A percentile compares a stretch with the other conserved stretches of the same genome.
Evolutionary conservation across 2,329 filamentous ascomycete species (phyloP).

Genomic region (Arthroderma sp.): DNA sequence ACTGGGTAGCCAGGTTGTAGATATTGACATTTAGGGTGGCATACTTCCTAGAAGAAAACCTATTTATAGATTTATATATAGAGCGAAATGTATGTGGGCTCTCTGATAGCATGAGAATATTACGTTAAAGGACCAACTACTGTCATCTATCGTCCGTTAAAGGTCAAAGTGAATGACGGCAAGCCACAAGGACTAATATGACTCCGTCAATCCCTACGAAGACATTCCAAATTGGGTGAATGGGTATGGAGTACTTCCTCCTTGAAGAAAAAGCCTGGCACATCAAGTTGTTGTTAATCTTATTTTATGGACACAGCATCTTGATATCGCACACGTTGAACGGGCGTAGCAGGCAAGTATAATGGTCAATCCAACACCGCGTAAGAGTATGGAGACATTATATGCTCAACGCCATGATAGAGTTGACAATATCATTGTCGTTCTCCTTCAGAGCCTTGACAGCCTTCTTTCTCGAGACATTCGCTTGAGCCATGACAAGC

Average conservation of each 20-base stretch:
- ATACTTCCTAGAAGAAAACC: neutral
- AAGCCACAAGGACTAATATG: too few species aligned
- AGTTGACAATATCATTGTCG: constrained; percentile 99
- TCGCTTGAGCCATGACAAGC: constrained; percentile 96
- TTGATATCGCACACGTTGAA: neutral
- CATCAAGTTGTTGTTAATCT: neutral
- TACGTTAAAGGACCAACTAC: neutral
- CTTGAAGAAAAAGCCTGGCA: neutral
- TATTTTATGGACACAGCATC: neutral
- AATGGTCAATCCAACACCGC: neutral
- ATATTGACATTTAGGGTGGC: neutral
- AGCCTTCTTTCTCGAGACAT: constrained; percentile 93
- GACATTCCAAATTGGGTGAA: neutral
- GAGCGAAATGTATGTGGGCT: too few species aligned
- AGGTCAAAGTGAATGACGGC: too few species aligned
- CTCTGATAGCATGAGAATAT: too few species aligned
- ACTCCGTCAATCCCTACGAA: neutral
- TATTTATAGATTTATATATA: too few species aligned
- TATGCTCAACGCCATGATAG: constrained; percentile 96
- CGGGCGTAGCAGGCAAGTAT: neutral
- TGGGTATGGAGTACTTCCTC: neutral
- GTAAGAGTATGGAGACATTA: constrained; percentile 26
- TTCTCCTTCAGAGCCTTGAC: constrained; percentile 95
- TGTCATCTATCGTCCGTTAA: too few species aligned
- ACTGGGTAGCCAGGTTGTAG: neutral